A percentile compares a stretch with the other conserved stretches of the same genome.
These are phyloP conservation scores for Panellus pusillus DNA, from an alignment of 768 basidiomycete genomes.

Conservation along the genomic window DNA sequence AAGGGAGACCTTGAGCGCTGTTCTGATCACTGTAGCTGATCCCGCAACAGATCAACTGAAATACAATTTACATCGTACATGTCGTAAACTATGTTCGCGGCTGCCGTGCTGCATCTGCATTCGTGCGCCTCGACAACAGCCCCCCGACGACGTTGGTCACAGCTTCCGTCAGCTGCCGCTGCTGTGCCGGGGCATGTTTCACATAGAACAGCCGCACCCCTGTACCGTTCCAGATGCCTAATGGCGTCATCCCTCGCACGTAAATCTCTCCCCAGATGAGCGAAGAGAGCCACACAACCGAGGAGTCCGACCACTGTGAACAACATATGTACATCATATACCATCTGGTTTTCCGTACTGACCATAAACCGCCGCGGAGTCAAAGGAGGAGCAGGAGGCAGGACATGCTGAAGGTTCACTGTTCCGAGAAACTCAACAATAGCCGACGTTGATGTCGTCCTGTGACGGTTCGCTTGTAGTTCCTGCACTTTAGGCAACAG, in stretches of 20 bases:
- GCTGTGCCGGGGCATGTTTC: slow-evolving; percentile 74
- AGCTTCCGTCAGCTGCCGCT: slow-evolving; percentile 73
- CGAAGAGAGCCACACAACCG: slow-evolving; percentile 88
- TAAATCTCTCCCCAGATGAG: slow-evolving; percentile 96
- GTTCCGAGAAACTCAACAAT: slow-evolving; percentile 76
- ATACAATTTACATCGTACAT: background rate
- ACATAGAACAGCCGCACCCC: slow-evolving; percentile 89
- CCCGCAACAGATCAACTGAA: background rate
- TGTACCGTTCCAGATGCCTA: slow-evolving; percentile 90
- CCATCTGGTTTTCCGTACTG: slow-evolving; percentile 25
- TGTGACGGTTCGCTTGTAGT: slow-evolving; percentile 66
- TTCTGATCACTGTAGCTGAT: background rate
- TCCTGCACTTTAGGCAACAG: slow-evolving; percentile 83
- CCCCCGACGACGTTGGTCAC: slow-evolving; percentile 83
- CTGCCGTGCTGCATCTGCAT: slow-evolving; percentile 33
- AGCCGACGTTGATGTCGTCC: slow-evolving; percentile 61
- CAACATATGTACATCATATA: slow-evolving; percentile 11
- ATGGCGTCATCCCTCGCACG: slow-evolving; percentile 81
- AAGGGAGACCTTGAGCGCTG: slow-evolving; percentile 1
- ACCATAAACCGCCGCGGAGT: slow-evolving; percentile 77
- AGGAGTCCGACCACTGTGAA: slow-evolving; percentile 86
- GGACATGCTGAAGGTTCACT: slow-evolving; percentile 65
- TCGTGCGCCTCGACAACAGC: slow-evolving; percentile 51
- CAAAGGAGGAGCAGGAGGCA: slow-evolving; percentile 69
- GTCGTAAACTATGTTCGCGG: slow-evolving; percentile 7